A percentile compares a stretch with the other conserved stretches of the same genome.
phyloP scores from a whole-genome alignment of 345 rosid genomes.

The Salix purpurea region DNA sequence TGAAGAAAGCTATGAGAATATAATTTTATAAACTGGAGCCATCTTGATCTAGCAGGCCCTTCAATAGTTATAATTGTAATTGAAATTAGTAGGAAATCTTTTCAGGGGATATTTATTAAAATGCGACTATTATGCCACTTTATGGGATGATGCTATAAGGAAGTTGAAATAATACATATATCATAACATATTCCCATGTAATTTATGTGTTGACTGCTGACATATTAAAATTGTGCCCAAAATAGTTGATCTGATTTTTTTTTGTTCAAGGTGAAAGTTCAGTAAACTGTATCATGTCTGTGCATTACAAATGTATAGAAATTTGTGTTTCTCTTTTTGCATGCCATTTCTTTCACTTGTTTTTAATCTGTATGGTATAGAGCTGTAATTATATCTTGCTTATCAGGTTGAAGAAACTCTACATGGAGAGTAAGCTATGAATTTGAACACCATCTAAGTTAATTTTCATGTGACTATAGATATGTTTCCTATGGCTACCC shows the following conservation, averaged over 20 bases:
- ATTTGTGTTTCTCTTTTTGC: background rate
- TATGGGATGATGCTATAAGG: conserved; percentile 1
- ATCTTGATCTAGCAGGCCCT: background rate
- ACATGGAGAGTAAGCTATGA: background rate
- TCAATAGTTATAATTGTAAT: background rate
- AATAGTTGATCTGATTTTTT: background rate
- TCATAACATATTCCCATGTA: background rate
- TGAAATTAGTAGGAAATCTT: background rate
- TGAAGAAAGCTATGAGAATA: background rate
- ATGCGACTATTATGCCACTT: background rate
- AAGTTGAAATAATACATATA: background rate
- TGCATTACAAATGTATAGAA: background rate
- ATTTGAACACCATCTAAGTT: background rate
- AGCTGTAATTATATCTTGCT: background rate
- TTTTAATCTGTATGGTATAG: background rate
- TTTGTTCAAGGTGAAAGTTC: background rate
- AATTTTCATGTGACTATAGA: conserved; percentile 23
- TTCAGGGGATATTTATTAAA: background rate
- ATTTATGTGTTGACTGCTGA: background rate
- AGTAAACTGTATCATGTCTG: background rate
- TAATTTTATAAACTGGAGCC: background rate
- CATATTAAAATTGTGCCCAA: background rate
- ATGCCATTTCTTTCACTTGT: background rate
- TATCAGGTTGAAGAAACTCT: background rate
- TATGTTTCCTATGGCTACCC: conserved; percentile 27